These are phyloP conservation scores for Colletotrichum liaoningense DNA, from an alignment of 2,329 filamentous ascomycete genomes.

Conservation along the genomic window DNA sequence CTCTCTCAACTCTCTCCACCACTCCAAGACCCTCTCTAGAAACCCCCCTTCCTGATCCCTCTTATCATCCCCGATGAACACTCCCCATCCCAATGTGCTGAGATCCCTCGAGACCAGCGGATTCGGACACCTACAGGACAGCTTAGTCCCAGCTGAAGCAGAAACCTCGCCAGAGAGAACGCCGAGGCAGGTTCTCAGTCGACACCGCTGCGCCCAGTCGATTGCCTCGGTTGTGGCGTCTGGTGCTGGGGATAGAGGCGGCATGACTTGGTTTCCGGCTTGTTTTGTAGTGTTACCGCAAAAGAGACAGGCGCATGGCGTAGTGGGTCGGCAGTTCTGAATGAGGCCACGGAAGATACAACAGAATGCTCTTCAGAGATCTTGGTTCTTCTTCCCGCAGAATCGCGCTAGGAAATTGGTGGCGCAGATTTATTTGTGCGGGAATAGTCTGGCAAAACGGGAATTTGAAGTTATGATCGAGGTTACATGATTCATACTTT, in stretches of 20 bases:
- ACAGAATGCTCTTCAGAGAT: neutral
- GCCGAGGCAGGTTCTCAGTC: neutral
- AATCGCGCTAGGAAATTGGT: neutral
- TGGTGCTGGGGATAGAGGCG: neutral
- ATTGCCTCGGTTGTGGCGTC: neutral
- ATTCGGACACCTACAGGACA: neutral
- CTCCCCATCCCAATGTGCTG: neutral
- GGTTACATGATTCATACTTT: no score
- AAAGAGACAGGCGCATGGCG: neutral
- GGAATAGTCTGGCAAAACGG: neutral
- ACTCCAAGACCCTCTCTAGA: neutral
- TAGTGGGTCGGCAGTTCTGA: neutral
- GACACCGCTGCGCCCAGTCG: neutral
- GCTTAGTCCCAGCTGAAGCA: neutral
- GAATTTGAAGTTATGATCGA: no score
- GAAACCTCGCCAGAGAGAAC: neutral
- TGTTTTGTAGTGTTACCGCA: neutral
- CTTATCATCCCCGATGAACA: neutral
- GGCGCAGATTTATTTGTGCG: neutral
- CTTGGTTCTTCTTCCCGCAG: neutral
- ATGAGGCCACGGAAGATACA: neutral
- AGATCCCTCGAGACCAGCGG: neutral
- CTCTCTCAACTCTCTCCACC: neutral
- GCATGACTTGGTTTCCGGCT: neutral
- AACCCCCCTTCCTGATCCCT: neutral